Evolutionary conservation across 805 yeast genomes (phyloP), one percentile per base, ranked within the genome.

Genomic region (Candida germanica): DNA sequence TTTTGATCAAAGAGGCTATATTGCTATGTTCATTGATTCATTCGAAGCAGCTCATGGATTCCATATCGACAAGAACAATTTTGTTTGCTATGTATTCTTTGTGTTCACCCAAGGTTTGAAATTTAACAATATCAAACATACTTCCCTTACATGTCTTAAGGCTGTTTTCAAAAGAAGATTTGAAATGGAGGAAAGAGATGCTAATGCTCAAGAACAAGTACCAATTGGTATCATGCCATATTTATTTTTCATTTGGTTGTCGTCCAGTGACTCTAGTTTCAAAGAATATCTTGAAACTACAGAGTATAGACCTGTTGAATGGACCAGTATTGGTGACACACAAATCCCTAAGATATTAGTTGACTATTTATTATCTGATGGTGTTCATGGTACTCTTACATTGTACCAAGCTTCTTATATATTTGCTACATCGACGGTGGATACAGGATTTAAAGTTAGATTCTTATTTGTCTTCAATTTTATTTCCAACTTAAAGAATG

Each of bases 21-120:
- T 78, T 42, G 78, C 70, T 3, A 60, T 64, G 3, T 48, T 61
- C 11, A 42, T 81, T 4, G 47, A 50, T 1, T 56, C 60, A 4
- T 57, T 70, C 42, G 89, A 83, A 46, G 38, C 44, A 0, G 14
- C 56, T 9, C 64, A 64, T 39, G 65, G 59, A 3, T 49, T 75
- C 6, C 46, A 46, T 7, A 55, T 80, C 38, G 60, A 64, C 1
- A 53, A 52, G 21, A 60, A 60, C 2, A 79, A 75, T 48, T 70
- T 81, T 44, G 78, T 80, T 38, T 65, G 69, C 19, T 64, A 76
- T 13, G 51, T 82, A 23, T 53, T 77, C 20, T 61, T 65, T 29
- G 49, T 73, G 14, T 56, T 76, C 13, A 62, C 75, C 3, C 79
- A 73, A 49, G 91, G 89, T 0, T 54, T 82, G 26, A 71, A 74